Base-by-base conservation (phyloP, 2,329 filamentous ascomycete genomes). In the Penicillium sp. region DNA sequence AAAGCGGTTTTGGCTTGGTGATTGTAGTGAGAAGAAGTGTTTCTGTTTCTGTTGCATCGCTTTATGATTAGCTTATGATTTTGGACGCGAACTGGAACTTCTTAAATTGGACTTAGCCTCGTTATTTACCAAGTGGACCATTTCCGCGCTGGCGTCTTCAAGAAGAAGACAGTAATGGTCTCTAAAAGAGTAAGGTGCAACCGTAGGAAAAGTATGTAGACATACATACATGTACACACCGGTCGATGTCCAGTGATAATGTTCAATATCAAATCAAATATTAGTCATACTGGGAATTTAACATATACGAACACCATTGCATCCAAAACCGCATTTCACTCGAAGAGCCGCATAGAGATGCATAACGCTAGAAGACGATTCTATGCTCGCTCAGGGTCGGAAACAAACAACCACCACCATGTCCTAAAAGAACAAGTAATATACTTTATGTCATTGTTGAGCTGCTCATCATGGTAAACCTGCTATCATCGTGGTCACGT, bases 1-100 rank as follows among this genome's bases (percentile, higher is more conserved):
- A 65, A 58, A 13, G 64, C 59, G 16, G 38, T 62, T 27, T 46
- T 68, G 51, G 64, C 63, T 37, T 68, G 64, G 64, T 68, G 44
- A 62, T 61, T 34, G 8, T n/a, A 18, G 25, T 34, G 18, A 13
- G 29, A 18, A 6, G 5, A 2, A 5, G 6, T 4, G 13, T 18
- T 21, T 15, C 46, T 25, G 25, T 25, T 23, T 23, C 1, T 27
- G 16, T 38, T 37, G 16, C 16, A 27, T 47, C 2, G 7, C 16
- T 37, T 48, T 37, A 3, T 18, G 23, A 4, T 1, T 38, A 27
- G 7, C 9, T 6, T 29, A 27, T 15, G 23, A 47, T 18, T 39
- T 29, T 39, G n/a, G 7, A 29, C 12, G 7, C 18, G 27, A 31
- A 21, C n/a, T 44, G 6, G 18, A 18, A 18, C 15, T 38, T 16